Conservation (phyloP, 352 stramenopile species). For the Thalassiosira hispida region DNA sequence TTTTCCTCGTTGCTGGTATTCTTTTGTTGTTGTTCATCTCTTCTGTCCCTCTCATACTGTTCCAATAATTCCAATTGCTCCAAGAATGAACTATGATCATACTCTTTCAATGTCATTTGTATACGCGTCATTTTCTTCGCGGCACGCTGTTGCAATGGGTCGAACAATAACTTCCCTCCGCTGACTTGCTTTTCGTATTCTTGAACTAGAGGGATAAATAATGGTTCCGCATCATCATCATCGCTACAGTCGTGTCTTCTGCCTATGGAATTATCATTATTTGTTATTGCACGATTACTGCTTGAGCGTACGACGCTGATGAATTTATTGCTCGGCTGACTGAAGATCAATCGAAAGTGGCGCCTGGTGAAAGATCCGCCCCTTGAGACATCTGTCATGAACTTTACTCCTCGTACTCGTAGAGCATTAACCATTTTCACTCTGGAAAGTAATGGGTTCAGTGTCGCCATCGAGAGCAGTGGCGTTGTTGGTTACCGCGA, state of each 20-base stretch:
- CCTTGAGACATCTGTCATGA: no score
- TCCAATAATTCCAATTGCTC: slow-evolving; percentile 25
- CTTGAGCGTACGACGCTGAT: no score
- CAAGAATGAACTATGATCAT: slow-evolving; percentile 58
- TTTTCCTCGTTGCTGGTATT: slow-evolving; percentile 25
- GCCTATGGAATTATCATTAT: no score
- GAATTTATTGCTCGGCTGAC: no score
- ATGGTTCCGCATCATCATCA: no score
- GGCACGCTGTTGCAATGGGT: slow-evolving; percentile 47
- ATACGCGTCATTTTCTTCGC: slow-evolving; percentile 64
- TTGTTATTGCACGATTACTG: no score
- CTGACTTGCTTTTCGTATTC: slow-evolving; percentile 27
- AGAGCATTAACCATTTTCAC: no score
- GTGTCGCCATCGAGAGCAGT: background rate
- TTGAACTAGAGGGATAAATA: slow-evolving; percentile 14
- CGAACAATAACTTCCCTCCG: slow-evolving; percentile 35
- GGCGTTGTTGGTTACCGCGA: no score
- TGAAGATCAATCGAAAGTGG: no score
- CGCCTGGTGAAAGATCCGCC: no score
- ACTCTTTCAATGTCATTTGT: slow-evolving; percentile 58
- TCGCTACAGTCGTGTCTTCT: no score
- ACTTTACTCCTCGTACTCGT: no score
- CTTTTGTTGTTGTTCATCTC: slow-evolving; percentile 5
- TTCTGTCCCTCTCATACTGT: slow-evolving; percentile 23
- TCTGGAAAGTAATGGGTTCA: background rate